Evolutionary conservation across 2,329 filamentous ascomycete species (phyloP).

Genomic region (Pseudophaeomoniella oleicola): DNA sequence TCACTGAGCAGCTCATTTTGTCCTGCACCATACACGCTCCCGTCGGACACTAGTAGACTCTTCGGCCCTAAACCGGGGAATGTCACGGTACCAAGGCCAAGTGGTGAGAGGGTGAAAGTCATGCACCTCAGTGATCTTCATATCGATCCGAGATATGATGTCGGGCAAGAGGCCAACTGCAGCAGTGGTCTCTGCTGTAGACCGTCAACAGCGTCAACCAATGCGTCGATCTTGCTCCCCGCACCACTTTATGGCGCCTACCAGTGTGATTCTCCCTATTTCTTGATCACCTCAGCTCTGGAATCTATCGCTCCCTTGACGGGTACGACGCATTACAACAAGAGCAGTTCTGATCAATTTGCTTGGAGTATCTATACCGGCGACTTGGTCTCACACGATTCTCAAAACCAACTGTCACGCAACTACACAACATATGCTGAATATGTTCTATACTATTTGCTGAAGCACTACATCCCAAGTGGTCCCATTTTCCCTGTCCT

Average conservation of each 20-base stretch:
- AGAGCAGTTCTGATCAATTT: conserved; percentile 22
- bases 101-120: conserved; percentile 40
- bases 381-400: conserved; percentile 41
- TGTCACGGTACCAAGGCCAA: conserved; percentile 27
- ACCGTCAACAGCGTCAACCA: conserved; percentile 13
- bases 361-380: conserved; percentile 44
- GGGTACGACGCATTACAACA: conserved; percentile 32
- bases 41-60: conserved; percentile 27
- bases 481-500: conserved; percentile 42
- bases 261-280: conserved; percentile 44
- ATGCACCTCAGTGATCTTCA: conserved; percentile 43
- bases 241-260: conserved; percentile 41
- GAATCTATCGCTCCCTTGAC: conserved; percentile 42
- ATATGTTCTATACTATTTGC: conserved; percentile 36
- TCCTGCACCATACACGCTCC: conserved; percentile 26
- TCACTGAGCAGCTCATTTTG: conserved; percentile 34
- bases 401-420: conserved; percentile 34
- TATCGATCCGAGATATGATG: conserved; percentile 39
- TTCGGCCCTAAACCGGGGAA: conserved; percentile 42
- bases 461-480: conserved; percentile 37
- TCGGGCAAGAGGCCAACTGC: conserved; percentile 40
- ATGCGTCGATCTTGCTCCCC: conserved; percentile 24
- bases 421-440: conserved; percentile 41
- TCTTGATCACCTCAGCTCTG: conserved; percentile 39
- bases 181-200: conserved; percentile 37